Percentiles rank a stretch among this genome's conserved stretches.
These are phyloP conservation scores for Aspergillus aculeatus DNA, from an alignment of 2,329 filamentous ascomycete species.

Conservation along the genomic window DNA sequence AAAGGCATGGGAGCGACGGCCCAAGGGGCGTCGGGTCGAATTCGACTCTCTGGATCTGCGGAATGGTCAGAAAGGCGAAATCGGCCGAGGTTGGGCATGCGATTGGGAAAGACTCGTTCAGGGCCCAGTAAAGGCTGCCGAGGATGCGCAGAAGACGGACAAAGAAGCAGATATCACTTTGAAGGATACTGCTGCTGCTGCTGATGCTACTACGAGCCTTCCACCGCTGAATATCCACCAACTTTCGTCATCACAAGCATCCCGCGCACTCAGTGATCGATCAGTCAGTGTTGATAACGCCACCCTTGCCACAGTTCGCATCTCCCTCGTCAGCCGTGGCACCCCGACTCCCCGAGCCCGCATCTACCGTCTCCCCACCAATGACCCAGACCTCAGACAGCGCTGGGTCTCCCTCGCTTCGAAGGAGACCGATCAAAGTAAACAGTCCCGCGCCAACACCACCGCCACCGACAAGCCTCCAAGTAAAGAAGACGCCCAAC, in stretches of 20 bases:
- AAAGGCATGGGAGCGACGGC: constrained; percentile 69
- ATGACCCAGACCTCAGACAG: constrained; percentile 54
- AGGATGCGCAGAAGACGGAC: neutral
- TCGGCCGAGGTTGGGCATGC: constrained; percentile 78
- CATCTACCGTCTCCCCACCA: constrained; percentile 78
- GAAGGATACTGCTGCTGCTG: constrained; percentile 10
- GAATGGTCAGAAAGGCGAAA: constrained; percentile 71
- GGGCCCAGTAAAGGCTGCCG: constrained; percentile 19
- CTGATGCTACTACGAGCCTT: neutral
- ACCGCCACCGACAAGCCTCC: neutral
- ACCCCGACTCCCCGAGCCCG: constrained; percentile 70
- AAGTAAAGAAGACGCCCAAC: constrained; percentile 22
- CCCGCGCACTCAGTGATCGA: constrained; percentile 19
- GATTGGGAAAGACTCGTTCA: constrained; percentile 74
- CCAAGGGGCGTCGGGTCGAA: constrained; percentile 76
- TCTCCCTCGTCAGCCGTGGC: constrained; percentile 69
- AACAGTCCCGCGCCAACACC: neutral
- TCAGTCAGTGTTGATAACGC: constrained; percentile 25
- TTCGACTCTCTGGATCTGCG: constrained; percentile 76
- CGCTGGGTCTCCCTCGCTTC: constrained; percentile 68
- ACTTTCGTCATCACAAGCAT: constrained; percentile 40
- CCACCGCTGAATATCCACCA: constrained; percentile 39
- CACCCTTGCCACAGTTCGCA: constrained; percentile 59
- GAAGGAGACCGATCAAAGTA: constrained; percentile 18
- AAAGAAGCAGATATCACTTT: constrained; percentile 12